Conservation (phyloP, 208 protist genomes). For the Trypanosomatidae sp. region DNA sequence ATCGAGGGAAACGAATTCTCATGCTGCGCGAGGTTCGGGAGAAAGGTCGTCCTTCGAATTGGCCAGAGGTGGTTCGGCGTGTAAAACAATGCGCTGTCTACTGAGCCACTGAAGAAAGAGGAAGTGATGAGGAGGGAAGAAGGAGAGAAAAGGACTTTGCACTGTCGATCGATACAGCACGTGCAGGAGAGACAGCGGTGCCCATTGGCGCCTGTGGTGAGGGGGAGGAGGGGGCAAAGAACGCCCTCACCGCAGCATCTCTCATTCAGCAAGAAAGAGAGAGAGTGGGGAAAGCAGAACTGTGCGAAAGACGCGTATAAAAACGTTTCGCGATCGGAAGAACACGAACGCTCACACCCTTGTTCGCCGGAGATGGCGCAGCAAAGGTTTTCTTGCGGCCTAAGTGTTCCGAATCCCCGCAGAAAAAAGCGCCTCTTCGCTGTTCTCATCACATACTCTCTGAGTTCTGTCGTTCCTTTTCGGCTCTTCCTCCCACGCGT, state of each 20-base stretch:
- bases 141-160: background rate
- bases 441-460: background rate
- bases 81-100: background rate
- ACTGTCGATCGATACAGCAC: background rate
- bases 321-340: background rate
- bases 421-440: background rate
- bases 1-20: background rate
- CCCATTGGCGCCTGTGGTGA: background rate
- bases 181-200: background rate
- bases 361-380: background rate
- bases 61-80: background rate
- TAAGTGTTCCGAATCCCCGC: background rate
- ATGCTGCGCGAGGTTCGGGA: too few relatives aligned
- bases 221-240: background rate
- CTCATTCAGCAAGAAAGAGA: background rate
- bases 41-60: background rate
- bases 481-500: background rate
- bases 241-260: background rate
- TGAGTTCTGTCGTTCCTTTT: background rate
- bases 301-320: background rate
- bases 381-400: background rate
- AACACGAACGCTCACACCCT: background rate
- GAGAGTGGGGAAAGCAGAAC: background rate
- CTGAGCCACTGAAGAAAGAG: background rate
- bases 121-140: background rate